phyloP scores from a whole-genome alignment of 495 filamentous ascomycete genomes.

The Apodospora peruviana region DNA sequence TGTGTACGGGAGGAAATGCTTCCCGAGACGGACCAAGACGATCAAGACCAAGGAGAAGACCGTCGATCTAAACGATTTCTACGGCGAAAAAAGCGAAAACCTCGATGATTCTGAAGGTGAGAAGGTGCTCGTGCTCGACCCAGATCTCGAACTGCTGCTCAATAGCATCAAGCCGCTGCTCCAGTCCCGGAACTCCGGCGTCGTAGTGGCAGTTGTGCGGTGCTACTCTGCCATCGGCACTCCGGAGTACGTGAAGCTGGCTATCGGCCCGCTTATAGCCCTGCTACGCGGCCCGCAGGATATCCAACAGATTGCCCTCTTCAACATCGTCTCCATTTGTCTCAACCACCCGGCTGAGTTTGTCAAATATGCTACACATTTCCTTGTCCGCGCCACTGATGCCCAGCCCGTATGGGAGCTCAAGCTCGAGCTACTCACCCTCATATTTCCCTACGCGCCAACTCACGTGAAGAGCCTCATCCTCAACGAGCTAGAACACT shows the following conservation, averaged over 20 bases:
- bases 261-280: conserved; percentile 79
- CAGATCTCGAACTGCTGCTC: conserved; percentile 78
- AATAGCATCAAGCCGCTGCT: conserved; percentile 76
- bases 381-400: conserved; percentile 76
- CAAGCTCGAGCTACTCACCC: conserved; percentile 83
- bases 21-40: conserved; percentile 64
- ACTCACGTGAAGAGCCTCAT: conserved; percentile 75
- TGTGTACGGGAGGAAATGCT: conserved; percentile 80
- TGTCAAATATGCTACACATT: conserved; percentile 77
- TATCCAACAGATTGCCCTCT: conserved; percentile 80
- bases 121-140: conserved; percentile 60
- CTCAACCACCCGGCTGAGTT: conserved; percentile 68
- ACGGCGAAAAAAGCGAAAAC: conserved; percentile 51
- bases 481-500: conserved; percentile 87
- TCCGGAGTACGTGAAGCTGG: conserved; percentile 58
- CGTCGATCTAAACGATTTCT: conserved; percentile 62
- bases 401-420: conserved; percentile 79
- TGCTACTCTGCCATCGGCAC: conserved; percentile 81
- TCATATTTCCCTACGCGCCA: conserved; percentile 80
- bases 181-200: conserved; percentile 86
- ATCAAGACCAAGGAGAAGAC: conserved; percentile 30
- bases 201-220: conserved; percentile 80
- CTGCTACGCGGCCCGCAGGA: conserved; percentile 78
- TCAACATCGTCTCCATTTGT: conserved; percentile 89
- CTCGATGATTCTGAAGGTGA: conserved; percentile 49